Evolutionary conservation across 192 early-diverging fungal genomes (phyloP).

Genomic region (Coemansia sp.): DNA sequence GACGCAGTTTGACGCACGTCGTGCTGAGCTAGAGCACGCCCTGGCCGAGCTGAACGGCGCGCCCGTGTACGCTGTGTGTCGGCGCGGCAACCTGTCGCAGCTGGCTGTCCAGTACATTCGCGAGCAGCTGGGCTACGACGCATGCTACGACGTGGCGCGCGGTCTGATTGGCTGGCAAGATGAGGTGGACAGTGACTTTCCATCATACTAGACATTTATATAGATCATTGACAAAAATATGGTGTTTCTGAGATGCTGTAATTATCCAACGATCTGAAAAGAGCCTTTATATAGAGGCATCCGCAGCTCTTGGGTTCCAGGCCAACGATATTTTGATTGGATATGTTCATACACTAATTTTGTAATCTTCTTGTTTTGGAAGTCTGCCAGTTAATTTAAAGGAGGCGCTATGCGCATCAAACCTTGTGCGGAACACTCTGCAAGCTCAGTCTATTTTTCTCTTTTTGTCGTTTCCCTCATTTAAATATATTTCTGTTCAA

Average conservation of each 20-base stretch:
- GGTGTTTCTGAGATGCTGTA: neutral
- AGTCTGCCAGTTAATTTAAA: no score
- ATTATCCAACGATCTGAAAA: no score
- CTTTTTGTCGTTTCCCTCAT: neutral
- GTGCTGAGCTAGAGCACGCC: conserved; percentile 39
- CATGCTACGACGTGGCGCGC: conserved; percentile 77
- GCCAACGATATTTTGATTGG: no score
- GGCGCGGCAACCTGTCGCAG: conserved; percentile 88
- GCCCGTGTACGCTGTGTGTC: conserved; percentile 81
- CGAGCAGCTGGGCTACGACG: conserved; percentile 59
- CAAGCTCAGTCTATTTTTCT: neutral
- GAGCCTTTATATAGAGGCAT: no score
- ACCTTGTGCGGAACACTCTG: neutral
- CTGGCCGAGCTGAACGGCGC: conserved; percentile 33
- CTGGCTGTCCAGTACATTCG: conserved; percentile 77
- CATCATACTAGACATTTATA: conserved; percentile 65
- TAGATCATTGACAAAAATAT: neutral
- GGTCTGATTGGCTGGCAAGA: conserved; percentile 77
- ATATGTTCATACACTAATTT: no score
- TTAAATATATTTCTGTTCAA: neutral
- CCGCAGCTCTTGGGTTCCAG: no score
- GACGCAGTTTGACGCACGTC: conserved; percentile 30
- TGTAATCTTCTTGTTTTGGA: no score
- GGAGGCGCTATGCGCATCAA: neutral
- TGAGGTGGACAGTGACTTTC: conserved; percentile 76